Percentiles rank a stretch among this genome's conserved stretches.
These are phyloP conservation scores for Mucor indicus DNA, from an alignment of 371 early-diverging fungal genomes.

Conservation along the genomic window DNA sequence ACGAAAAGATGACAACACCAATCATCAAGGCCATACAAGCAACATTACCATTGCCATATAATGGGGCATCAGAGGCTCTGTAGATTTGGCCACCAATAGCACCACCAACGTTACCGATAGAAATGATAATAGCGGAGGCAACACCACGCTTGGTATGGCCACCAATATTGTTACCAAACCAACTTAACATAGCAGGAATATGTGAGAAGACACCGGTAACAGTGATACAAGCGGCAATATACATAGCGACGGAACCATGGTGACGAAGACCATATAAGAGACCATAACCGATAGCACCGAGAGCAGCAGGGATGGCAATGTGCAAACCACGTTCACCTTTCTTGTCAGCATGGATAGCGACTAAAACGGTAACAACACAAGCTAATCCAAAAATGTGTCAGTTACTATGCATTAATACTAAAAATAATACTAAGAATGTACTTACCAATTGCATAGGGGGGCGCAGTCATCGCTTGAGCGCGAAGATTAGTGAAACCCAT, in stretches of 20 bases:
- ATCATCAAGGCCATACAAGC: slow-evolving; percentile 43
- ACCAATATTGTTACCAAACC: slow-evolving; percentile 62
- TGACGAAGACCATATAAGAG: slow-evolving; percentile 47
- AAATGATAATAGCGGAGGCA: slow-evolving; percentile 56
- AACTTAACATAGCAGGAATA: slow-evolving; percentile 58
- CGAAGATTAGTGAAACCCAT: slow-evolving; percentile 57
- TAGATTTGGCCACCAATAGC: slow-evolving; percentile 64
- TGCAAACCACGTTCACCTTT: slow-evolving; percentile 62
- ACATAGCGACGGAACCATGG: slow-evolving; percentile 33
- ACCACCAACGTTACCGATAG: slow-evolving; percentile 64
- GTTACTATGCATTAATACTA: no score
- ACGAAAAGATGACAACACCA: slow-evolving; percentile 30
- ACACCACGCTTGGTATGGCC: slow-evolving; percentile 67
- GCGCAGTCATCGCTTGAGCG: slow-evolving; percentile 54
- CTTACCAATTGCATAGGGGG: slow-evolving; percentile 40
- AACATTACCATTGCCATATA: slow-evolving; percentile 49
- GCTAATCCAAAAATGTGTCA: slow-evolving; percentile 23
- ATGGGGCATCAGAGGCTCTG: slow-evolving; percentile 55
- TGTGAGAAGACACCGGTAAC: slow-evolving; percentile 56
- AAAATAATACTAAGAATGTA: background rate
- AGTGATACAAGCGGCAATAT: slow-evolving; percentile 53
- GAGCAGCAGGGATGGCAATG: slow-evolving; percentile 51
- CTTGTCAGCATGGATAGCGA: slow-evolving; percentile 65
- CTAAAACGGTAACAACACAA: slow-evolving; percentile 51
- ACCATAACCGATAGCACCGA: slow-evolving; percentile 66